These are phyloP conservation scores for Salvia sclarea DNA, from an alignment of 305 asterid species.

Conservation along the genomic window DNA sequence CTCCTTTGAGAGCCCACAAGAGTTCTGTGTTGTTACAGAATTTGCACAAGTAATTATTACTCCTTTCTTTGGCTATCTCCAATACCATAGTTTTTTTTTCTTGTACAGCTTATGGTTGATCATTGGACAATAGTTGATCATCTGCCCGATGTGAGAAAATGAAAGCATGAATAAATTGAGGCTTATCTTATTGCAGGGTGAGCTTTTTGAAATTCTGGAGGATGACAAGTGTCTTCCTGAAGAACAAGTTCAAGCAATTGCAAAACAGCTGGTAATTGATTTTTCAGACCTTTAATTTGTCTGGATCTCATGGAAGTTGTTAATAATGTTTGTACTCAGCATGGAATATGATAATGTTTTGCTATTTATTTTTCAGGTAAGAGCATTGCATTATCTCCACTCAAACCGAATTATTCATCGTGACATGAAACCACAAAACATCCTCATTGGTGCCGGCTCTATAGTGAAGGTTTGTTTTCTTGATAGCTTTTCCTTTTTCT, in stretches of 20 bases:
- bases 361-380: conserved; percentile 57
- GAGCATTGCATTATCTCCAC: conserved; percentile 92
- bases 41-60: conserved; percentile 73
- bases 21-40: conserved; percentile 97
- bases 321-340: conserved; percentile 1
- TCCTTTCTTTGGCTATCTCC: conserved; percentile 27
- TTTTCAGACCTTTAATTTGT: conserved; percentile 21
- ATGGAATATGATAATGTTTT: conserved; percentile 6
- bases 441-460: conserved; percentile 95
- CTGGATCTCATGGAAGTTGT: conserved; percentile 10
- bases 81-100: conserved; percentile 26
- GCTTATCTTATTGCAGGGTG: conserved; percentile 64
- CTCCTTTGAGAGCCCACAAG: conserved; percentile 95
- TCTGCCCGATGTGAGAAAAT: conserved; percentile 10
- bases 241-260: conserved; percentile 98
- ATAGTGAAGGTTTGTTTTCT: conserved; percentile 71
- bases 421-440: conserved; percentile 98
- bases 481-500: conserved; percentile 3
- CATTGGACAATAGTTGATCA: conserved; percentile 12
- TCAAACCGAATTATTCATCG: conserved; percentile 98
- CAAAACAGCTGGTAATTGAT: conserved; percentile 83
- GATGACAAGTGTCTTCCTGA: conserved; percentile 99
- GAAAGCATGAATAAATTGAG: conserved; percentile 29
- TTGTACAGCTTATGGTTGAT: conserved; percentile 11
- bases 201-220: conserved; percentile 95